Evolutionary conservation across 73 alveolate species (phyloP).

Genomic region (Paramecium pentaurelia): DNA sequence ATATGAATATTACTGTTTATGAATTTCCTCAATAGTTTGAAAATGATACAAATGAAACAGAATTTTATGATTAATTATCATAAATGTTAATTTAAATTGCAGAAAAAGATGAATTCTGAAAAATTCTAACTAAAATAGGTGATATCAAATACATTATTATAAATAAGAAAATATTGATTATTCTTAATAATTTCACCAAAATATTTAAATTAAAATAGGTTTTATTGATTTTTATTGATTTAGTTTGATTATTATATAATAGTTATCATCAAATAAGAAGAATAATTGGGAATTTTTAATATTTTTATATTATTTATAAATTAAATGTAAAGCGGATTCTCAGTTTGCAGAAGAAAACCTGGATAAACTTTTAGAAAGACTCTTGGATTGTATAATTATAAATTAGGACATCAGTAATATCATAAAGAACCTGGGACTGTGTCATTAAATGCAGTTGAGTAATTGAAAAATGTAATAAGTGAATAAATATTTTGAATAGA

Average conservation of each 20-base stretch:
- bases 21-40: neutral
- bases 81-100: neutral
- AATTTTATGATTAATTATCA: neutral
- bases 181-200: no score
- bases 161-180: no score
- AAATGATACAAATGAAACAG: neutral
- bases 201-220: no score
- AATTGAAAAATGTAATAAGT: constrained; percentile 20
- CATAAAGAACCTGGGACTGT: constrained; percentile 52
- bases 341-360: constrained; percentile 20
- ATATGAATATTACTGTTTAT: neutral
- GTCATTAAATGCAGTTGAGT: constrained; percentile 19
- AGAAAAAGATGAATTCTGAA: neutral
- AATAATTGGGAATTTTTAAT: neutral
- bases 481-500: neutral
- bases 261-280: neutral
- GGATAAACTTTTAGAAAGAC: constrained; percentile 53
- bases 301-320: neutral
- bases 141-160: neutral
- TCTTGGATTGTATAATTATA: constrained; percentile 50
- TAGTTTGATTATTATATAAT: no score
- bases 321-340: neutral
- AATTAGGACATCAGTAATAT: constrained; percentile 45
- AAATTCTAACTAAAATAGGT: neutral
- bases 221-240: no score